Evolutionary conservation across 768 basidiomycete species (phyloP).

Genomic region (Lactarius tabidus): DNA sequence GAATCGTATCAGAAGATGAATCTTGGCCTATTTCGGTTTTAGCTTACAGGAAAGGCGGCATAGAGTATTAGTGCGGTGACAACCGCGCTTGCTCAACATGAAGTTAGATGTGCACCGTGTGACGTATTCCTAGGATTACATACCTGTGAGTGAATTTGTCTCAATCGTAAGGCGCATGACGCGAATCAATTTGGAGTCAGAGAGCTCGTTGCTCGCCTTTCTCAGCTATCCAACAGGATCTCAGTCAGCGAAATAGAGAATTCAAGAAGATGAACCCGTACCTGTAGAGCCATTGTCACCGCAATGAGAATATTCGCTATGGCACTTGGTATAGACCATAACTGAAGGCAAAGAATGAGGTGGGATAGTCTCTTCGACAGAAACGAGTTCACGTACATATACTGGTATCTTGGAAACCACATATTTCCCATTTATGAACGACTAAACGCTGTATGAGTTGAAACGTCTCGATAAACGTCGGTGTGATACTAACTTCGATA

Average conservation of each 20-base stretch:
- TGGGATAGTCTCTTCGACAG: not conserved
- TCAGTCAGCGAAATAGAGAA: not conserved
- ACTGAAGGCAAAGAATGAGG: not conserved
- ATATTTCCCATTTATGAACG: not conserved
- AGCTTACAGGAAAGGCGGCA: not conserved
- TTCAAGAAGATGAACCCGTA: not conserved
- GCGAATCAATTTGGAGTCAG: not conserved
- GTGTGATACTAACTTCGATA: not conserved
- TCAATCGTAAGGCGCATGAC: not conserved
- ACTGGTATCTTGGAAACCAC: not conserved
- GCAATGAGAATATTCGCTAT: not conserved
- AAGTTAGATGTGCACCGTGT: not conserved
- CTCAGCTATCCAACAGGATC: not conserved
- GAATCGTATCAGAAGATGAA: not conserved
- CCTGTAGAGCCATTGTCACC: not conserved
- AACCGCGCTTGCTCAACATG: not conserved
- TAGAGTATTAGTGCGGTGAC: not conserved
- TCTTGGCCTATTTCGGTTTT: not conserved
- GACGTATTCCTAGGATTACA: not conserved
- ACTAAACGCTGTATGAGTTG: not conserved
- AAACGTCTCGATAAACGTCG: not conserved
- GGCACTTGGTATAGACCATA: not conserved
- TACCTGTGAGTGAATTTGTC: not conserved
- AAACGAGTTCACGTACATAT: not conserved
- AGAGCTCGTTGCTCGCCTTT: not conserved